Base-by-base conservation (phyloP, 169 alveolate genomes). In the Cryptosporidium parvum region DNA sequence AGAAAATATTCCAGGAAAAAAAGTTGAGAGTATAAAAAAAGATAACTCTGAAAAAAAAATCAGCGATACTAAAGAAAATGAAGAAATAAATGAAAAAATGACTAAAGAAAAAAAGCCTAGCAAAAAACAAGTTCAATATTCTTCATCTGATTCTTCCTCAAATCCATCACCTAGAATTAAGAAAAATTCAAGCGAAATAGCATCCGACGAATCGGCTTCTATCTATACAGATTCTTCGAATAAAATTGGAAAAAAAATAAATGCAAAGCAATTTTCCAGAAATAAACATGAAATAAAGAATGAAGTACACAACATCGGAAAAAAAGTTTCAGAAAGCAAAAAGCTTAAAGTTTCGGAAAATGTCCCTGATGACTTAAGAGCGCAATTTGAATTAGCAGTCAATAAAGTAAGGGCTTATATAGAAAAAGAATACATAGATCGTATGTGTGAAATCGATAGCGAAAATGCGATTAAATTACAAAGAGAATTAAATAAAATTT, bases 351-450 rank as follows among this genome's bases (percentile, higher is more conserved):
- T 72, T 56, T 56, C 70, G 14, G 86, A 73, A 44, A 58, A 59
- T 44, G 75, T 80, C n/a, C 89, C 89, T 23, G 89, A 80, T 42
- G 89, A 80, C 56, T 48, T 80, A 33, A 59, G 89, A 44, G 68
- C 73, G 26, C 89, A 80, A 37, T 80, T 80, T 80, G 89, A 80
- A 42, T 80, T 80, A 51, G 89, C 89, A 8, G 73, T 80, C 16
- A 80, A 80, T 23, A 80, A 80, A 44, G 89, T 65, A 5, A 80
- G 89, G 44, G 73, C 89, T 29, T 80, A 80, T 62, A 80, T 80
- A 62, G 89, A 80, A 29, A 80, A 61, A 31, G 89, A 80, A 65
- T 80, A 80, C 62, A 80, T 80, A 42, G 89, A 80, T 29, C 56
- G 75, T 44, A 80, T 80, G 75, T 65, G 89, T 62, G 80, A 80